Conservation (phyloP, 78 protist species). For the Bodo saltans region DNA sequence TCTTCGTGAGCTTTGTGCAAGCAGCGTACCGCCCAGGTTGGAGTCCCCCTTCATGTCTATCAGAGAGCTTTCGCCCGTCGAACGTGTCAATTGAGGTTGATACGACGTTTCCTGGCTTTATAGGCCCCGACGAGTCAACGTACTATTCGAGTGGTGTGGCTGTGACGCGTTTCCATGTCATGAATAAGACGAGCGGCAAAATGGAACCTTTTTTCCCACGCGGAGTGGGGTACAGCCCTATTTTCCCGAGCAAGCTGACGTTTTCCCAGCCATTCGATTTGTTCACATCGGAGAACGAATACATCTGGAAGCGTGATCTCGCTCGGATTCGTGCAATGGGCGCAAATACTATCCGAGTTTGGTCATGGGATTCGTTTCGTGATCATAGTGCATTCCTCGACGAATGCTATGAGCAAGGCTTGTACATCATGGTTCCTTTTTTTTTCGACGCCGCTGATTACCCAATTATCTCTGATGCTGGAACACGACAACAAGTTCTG, state of each 20-base stretch:
- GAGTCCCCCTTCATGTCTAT: neutral
- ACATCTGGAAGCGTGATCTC: conserved; percentile 26
- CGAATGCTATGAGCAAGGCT: conserved; percentile 13
- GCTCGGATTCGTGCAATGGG: neutral
- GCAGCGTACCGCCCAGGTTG: neutral
- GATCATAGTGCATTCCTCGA: conserved; percentile 23
- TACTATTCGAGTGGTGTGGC: too few species aligned
- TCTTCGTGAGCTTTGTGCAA: too few species aligned
- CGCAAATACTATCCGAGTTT: conserved; percentile 12
- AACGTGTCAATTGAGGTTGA: neutral
- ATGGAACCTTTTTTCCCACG: neutral
- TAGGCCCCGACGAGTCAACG: neutral
- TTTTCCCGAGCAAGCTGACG: neutral
- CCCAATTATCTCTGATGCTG: conserved; percentile 6
- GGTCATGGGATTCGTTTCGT: conserved; percentile 15
- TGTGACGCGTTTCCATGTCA: neutral
- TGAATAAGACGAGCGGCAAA: neutral
- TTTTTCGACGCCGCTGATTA: neutral
- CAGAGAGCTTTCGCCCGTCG: neutral
- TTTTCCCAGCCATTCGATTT: neutral
- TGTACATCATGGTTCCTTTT: conserved; percentile 19
- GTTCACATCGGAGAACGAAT: neutral
- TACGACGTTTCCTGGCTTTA: neutral
- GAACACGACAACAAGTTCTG: neutral
- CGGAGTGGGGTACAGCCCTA: conserved; percentile 22